Evolutionary conservation across 2,329 filamentous ascomycete species (phyloP).

Genomic region (Trichoderma sp.): DNA sequence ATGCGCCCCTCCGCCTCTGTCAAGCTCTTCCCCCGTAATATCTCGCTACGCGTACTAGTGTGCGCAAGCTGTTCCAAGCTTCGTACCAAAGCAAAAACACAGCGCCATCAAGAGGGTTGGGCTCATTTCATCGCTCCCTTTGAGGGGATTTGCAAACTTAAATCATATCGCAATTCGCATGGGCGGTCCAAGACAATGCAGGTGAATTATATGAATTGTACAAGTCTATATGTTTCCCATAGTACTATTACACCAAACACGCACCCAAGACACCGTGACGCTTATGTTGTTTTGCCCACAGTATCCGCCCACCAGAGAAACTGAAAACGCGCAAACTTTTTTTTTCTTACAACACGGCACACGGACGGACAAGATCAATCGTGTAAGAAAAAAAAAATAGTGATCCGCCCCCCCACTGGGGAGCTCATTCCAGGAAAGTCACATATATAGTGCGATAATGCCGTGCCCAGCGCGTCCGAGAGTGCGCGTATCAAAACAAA

Average conservation of each 20-base stretch:
- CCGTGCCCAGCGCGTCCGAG: constrained; percentile 24
- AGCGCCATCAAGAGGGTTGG: background rate
- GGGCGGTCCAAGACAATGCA: background rate
- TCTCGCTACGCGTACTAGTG: background rate
- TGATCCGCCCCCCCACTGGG: constrained; percentile 10
- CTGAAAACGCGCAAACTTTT: background rate
- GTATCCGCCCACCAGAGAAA: background rate
- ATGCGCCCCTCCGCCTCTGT: background rate
- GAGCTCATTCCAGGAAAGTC: constrained; percentile 17
- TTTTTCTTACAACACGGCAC: background rate
- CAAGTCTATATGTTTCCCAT: background rate
- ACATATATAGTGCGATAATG: constrained; percentile 21
- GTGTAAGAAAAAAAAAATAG: constrained; percentile 1
- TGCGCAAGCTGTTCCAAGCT: background rate
- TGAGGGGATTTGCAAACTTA: background rate
- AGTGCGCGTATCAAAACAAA: constrained; percentile 25
- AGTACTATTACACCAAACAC: background rate
- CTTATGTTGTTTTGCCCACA: background rate
- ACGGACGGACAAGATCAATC: background rate
- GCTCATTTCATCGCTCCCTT: background rate
- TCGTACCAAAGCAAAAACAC: background rate
- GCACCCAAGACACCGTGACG: background rate
- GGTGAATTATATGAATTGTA: background rate
- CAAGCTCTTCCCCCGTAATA: background rate
- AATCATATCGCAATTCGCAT: background rate